A percentile compares a stretch with the other conserved stretches of the same genome.
phyloP scores from a whole-genome alignment of 306 rosid genomes.

The Glycyrrhiza uralensis region DNA sequence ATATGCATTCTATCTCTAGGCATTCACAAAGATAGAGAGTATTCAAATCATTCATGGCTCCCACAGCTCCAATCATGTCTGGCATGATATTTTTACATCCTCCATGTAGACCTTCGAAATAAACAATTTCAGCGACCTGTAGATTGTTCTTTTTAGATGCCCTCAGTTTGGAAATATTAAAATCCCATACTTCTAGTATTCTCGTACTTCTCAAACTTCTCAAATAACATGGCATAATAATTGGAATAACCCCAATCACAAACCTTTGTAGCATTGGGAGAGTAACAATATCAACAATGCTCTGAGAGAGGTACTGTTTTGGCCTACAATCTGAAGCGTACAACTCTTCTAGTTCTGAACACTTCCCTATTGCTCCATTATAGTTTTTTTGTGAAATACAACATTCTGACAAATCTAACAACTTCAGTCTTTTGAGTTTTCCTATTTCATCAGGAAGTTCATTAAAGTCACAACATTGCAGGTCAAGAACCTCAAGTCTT shows the following conservation, averaged over 20 bases:
- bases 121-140: too few relatives aligned
- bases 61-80: too few relatives aligned
- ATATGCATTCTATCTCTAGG: background rate
- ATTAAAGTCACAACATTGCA: background rate
- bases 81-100: too few relatives aligned
- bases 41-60: background rate
- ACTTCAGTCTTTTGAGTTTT: too few relatives aligned
- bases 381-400: background rate
- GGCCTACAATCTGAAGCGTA: background rate
- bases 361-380: slow-evolving; percentile 23
- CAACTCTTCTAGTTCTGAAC: slow-evolving; percentile 29
- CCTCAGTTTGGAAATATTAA: too few relatives aligned
- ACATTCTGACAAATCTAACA: slow-evolving; percentile 7
- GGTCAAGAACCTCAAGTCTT: slow-evolving; percentile 22
- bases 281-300: background rate
- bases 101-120: too few relatives aligned
- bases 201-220: too few relatives aligned
- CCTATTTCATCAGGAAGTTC: background rate
- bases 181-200: too few relatives aligned
- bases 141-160: too few relatives aligned
- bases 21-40: background rate
- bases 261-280: slow-evolving; percentile 3
- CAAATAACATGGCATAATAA: too few relatives aligned
- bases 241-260: too few relatives aligned
- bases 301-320: background rate